Percentiles rank a stretch among this genome's conserved stretches.
phyloP scores from a whole-genome alignment of 2,329 filamentous ascomycete species.

The Tothia fuscella region DNA sequence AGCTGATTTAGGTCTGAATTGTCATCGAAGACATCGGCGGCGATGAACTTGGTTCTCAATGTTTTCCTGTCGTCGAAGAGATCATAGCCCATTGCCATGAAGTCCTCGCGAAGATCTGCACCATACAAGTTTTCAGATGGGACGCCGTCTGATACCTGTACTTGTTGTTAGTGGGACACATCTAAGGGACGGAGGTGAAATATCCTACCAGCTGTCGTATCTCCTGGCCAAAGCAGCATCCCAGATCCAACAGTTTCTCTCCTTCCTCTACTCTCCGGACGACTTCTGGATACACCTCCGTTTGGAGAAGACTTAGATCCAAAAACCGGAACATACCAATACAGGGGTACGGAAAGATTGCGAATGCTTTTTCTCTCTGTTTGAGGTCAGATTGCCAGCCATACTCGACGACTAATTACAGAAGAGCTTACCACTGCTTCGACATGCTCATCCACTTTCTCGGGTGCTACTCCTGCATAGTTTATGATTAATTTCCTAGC shows the following conservation, averaged over 20 bases:
- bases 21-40: conserved; percentile 36
- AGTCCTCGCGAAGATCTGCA: conserved; percentile 27
- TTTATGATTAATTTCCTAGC: neutral
- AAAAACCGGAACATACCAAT: conserved; percentile 26
- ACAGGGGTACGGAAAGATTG: conserved; percentile 21
- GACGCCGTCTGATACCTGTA: conserved; percentile 18
- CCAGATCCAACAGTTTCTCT: conserved; percentile 29
- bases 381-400: neutral
- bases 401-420: neutral
- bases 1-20: conserved; percentile 19
- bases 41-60: conserved; percentile 38
- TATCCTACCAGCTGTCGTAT: conserved; percentile 29
- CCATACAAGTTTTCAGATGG: conserved; percentile 28
- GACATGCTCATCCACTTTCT: conserved; percentile 8
- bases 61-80: conserved; percentile 23
- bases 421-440: conserved; percentile 2
- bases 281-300: conserved; percentile 21
- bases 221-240: conserved; percentile 35
- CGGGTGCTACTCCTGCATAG: conserved; percentile 4
- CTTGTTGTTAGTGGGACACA: neutral
- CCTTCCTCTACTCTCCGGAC: conserved; percentile 24
- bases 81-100: conserved; percentile 42
- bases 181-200: neutral
- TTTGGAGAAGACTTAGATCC: conserved; percentile 19
- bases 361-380: conserved; percentile 8